These are phyloP conservation scores for Simmondsia chinensis DNA, from an alignment of 148 eudicot genomes.

Conservation along the genomic window DNA sequence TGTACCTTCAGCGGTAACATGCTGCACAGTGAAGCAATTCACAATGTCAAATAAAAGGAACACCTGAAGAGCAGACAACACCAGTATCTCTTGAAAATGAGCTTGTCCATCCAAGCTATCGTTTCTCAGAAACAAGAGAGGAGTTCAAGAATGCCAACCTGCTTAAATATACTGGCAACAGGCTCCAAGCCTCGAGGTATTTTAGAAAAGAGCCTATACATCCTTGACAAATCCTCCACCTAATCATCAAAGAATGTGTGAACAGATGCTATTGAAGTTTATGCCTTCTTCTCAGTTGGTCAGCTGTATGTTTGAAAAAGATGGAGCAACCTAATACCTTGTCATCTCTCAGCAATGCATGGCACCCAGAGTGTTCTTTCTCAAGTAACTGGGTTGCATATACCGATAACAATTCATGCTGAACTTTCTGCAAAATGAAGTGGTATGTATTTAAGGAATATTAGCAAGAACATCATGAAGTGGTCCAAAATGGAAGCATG, in stretches of 20 bases:
- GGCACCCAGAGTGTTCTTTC: conserved; percentile 68
- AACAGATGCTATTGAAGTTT: not conserved
- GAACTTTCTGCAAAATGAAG: conserved; percentile 33
- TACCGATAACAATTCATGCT: conserved; percentile 43
- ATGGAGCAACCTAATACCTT: conserved; percentile 25
- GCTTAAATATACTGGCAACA: conserved; percentile 34
- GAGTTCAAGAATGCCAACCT: conserved; percentile 15
- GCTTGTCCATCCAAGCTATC: no score
- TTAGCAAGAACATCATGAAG: no score
- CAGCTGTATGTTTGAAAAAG: not conserved
- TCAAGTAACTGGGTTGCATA: conserved; percentile 43
- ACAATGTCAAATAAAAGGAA: not conserved
- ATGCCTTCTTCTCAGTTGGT: not conserved
- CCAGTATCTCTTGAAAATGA: no score
- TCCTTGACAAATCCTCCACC: conserved; percentile 43
- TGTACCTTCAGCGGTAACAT: conserved; percentile 51
- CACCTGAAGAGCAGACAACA: not conserved
- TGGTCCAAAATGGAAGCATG: no score
- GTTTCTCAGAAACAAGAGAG: not conserved
- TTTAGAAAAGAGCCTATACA: conserved; percentile 39
- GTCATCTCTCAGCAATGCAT: conserved; percentile 48
- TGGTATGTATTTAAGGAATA: no score
- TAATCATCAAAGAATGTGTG: not conserved
- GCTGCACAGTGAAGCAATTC: conserved; percentile 27
- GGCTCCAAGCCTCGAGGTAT: conserved; percentile 42